These are phyloP conservation scores for Mortierella sp. DNA, from an alignment of 371 early-diverging fungal genomes.

Conservation along the genomic window DNA sequence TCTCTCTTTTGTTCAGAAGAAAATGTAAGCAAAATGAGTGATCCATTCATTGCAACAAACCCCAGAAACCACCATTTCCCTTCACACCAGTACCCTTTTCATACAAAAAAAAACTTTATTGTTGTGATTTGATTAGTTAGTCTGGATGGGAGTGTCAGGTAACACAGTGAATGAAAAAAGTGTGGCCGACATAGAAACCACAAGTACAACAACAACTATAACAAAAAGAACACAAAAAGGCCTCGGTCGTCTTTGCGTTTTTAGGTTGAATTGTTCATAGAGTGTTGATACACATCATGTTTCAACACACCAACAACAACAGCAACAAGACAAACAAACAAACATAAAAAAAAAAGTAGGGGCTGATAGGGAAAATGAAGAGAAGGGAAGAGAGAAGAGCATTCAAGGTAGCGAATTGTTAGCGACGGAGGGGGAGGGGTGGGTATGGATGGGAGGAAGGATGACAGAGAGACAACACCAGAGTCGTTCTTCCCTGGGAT, in stretches of 20 bases:
- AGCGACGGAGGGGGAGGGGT: background rate
- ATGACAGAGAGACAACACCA: background rate
- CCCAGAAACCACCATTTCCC: background rate
- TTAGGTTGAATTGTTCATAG: background rate
- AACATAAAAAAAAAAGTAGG: background rate
- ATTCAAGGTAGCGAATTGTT: background rate
- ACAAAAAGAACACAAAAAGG: background rate
- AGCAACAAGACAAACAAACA: background rate
- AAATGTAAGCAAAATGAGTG: constrained; percentile 5
- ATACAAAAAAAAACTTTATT: background rate
- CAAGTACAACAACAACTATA: background rate
- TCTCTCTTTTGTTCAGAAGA: background rate
- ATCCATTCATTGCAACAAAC: background rate
- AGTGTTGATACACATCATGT: background rate
- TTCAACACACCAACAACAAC: no score
- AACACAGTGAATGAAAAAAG: background rate
- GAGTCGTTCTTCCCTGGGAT: background rate
- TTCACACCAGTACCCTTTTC: background rate
- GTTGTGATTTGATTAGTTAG: background rate
- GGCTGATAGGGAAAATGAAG: background rate
- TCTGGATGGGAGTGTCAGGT: background rate
- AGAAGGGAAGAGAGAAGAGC: background rate
- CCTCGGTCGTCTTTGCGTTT: background rate
- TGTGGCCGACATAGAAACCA: background rate
- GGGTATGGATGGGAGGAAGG: background rate